Conservation (phyloP, 2,329 filamentous ascomycete genomes). For the Claviceps sp. region DNA sequence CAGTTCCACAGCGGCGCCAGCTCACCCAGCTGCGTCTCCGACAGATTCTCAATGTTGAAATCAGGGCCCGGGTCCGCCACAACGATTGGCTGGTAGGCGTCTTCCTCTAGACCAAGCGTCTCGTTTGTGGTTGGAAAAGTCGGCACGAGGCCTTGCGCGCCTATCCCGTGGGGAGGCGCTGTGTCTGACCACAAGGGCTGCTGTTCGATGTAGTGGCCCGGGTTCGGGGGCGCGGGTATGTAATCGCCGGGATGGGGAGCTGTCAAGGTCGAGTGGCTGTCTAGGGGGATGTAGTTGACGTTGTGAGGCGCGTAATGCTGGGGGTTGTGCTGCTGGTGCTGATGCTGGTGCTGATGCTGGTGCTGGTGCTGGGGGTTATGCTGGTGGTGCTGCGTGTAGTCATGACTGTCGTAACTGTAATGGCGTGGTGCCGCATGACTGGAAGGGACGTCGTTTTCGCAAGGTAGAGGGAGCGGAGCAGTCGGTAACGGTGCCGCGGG, state of each 20-base stretch:
- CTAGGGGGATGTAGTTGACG: not conserved
- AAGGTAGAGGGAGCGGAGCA: not conserved
- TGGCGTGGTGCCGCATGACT: not conserved
- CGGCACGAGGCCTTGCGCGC: not conserved
- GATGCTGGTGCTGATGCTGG: not conserved
- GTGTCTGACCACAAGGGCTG: conserved; percentile 1
- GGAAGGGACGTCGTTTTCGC: not conserved
- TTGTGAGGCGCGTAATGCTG: not conserved
- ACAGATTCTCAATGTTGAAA: conserved; percentile 12
- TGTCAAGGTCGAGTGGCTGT: not conserved
- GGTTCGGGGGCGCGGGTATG: not conserved
- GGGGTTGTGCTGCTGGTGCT: not conserved
- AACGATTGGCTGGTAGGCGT: not conserved
- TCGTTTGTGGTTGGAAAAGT: not conserved
- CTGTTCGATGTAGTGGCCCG: not conserved
- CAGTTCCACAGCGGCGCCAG: conserved; percentile 13
- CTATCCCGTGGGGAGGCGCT: not conserved
- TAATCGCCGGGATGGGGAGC: not conserved
- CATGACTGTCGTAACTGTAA: not conserved
- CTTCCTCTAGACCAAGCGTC: not conserved
- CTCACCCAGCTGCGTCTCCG: conserved; percentile 11
- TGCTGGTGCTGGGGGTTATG: not conserved
- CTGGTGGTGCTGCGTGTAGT: not conserved
- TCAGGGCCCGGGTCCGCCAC: conserved; percentile 1
- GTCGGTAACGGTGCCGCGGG: not conserved